Percentiles rank a stretch among this genome's conserved stretches.
These are phyloP conservation scores for Wickerhamomyces chambardii DNA, from an alignment of 805 yeast species.

Conservation along the genomic window DNA sequence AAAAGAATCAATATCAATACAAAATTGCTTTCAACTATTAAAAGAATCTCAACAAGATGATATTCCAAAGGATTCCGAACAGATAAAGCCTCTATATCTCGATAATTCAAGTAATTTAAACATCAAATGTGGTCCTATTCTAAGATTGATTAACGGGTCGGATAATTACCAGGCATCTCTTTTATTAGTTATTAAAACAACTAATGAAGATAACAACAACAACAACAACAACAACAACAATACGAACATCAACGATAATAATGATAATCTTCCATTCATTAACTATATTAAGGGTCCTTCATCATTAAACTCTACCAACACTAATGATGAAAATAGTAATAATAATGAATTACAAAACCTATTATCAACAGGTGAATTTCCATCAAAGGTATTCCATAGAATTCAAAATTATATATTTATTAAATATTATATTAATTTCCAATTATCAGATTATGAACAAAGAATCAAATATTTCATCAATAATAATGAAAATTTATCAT, in stretches of 20 bases:
- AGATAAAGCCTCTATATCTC: not conserved
- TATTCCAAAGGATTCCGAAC: slow-evolving; percentile 1
- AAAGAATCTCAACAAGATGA: slow-evolving; percentile 1
- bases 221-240: too few species aligned
- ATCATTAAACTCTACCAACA: too few species aligned
- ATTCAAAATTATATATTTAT: slow-evolving; percentile 48
- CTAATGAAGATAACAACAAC: slow-evolving; percentile 18
- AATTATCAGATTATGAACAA: slow-evolving; percentile 43
- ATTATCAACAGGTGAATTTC: slow-evolving; percentile 32
- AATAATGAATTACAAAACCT: slow-evolving; percentile 3
- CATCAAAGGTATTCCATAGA: slow-evolving; percentile 33
- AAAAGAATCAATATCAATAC: too few species aligned
- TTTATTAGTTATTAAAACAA: slow-evolving; percentile 44
- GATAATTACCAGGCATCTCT: slow-evolving; percentile 60
- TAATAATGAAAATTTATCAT: slow-evolving; percentile 28
- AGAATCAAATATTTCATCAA: slow-evolving; percentile 56
- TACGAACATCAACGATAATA: too few species aligned
- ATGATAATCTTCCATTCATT: slow-evolving; percentile 9
- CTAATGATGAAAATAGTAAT: slow-evolving; percentile 3
- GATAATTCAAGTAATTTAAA: slow-evolving; percentile 19
- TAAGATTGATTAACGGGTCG: slow-evolving; percentile 43
- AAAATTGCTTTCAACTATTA: not conserved
- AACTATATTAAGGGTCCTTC: slow-evolving; percentile 21
- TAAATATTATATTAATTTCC: slow-evolving; percentile 51
- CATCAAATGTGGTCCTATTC: slow-evolving; percentile 68